Evolutionary conservation across 1,284 basidiomycete genomes (phyloP).

Genomic region (Cryptococcus hybrid): DNA sequence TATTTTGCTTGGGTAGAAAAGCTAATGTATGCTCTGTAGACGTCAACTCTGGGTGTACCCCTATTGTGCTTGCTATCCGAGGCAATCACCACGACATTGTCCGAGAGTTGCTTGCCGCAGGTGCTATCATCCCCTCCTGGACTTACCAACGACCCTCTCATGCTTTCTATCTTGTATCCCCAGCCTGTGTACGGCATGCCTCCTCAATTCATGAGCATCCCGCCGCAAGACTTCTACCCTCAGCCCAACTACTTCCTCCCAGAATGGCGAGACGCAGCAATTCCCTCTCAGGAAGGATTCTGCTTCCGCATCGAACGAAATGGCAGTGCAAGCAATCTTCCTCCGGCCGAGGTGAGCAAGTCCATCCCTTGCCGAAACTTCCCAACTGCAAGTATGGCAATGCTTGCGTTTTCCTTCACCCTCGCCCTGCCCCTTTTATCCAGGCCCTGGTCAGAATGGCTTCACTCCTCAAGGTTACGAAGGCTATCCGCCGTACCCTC

Average conservation of each 20-base stretch:
- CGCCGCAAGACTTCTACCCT: conserved; percentile 37
- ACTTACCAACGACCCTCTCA: conserved; percentile 43
- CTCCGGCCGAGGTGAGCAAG: conserved; percentile 87
- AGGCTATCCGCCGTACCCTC: conserved; percentile 15
- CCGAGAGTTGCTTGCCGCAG: conserved; percentile 45
- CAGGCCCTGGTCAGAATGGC: conserved; percentile 8
- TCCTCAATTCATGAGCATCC: conserved; percentile 29
- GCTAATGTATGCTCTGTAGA: not conserved
- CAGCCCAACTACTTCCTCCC: conserved; percentile 27
- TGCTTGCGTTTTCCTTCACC: conserved; percentile 46
- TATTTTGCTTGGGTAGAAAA: not conserved
- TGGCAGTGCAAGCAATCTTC: conserved; percentile 63
- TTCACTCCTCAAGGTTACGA: conserved; percentile 20
- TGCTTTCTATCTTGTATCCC: conserved; percentile 47
- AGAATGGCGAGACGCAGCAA: conserved; percentile 2
- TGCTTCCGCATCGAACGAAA: conserved; percentile 32
- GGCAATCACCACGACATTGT: conserved; percentile 47
- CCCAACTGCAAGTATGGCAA: conserved; percentile 49
- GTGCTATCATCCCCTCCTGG: conserved; percentile 49
- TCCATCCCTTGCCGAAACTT: conserved; percentile 77
- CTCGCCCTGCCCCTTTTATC: conserved; percentile 20
- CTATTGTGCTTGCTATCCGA: conserved; percentile 50
- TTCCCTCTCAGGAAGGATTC: conserved; percentile 11
- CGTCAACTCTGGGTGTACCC: conserved; percentile 45
- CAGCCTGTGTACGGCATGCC: conserved; percentile 40